Evolutionary conservation across 805 yeast species (phyloP).

Genomic region (Pichia heedii): DNA sequence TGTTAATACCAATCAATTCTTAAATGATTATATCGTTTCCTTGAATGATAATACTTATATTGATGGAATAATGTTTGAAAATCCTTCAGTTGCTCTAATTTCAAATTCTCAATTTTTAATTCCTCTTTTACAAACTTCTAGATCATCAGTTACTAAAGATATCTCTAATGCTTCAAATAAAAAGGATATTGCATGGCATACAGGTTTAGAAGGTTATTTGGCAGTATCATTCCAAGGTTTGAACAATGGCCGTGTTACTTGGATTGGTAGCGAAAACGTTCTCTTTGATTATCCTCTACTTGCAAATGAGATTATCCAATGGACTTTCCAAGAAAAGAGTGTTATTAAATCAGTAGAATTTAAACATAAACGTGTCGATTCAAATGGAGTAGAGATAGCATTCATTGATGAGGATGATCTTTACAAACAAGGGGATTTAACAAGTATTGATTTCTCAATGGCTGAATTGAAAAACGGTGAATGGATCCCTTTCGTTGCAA

Average conservation of each 20-base stretch:
- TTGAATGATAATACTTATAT: slow-evolving; percentile 8
- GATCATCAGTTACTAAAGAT: slow-evolving; percentile 46
- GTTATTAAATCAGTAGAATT: slow-evolving; percentile 50
- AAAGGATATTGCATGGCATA: slow-evolving; percentile 53
- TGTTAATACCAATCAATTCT: slow-evolving; percentile 8
- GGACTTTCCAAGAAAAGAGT: slow-evolving; percentile 69
- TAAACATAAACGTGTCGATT: slow-evolving; percentile 39
- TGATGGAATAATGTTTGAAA: neutral
- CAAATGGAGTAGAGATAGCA: slow-evolving; percentile 1
- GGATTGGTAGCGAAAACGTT: slow-evolving; percentile 62
- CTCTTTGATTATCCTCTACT: slow-evolving; percentile 38
- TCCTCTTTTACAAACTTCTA: slow-evolving; percentile 61
- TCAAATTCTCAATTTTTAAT: slow-evolving; percentile 59
- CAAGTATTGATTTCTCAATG: slow-evolving; percentile 45
- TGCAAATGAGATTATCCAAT: slow-evolving; percentile 40
- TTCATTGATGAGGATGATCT: slow-evolving; percentile 29
- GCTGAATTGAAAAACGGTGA: slow-evolving; percentile 34
- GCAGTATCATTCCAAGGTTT: slow-evolving; percentile 74
- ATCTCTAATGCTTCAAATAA: slow-evolving; percentile 10
- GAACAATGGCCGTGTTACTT: slow-evolving; percentile 65
- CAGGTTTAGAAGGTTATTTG: slow-evolving; percentile 70
- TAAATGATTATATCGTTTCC: slow-evolving; percentile 21
- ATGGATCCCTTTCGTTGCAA: slow-evolving; percentile 56
- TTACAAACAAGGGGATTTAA: slow-evolving; percentile 71
- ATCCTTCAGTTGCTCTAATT: slow-evolving; percentile 62